Evolutionary conservation across 176 grass and related monocot genomes (phyloP).

Genomic region (Avena insularis): DNA sequence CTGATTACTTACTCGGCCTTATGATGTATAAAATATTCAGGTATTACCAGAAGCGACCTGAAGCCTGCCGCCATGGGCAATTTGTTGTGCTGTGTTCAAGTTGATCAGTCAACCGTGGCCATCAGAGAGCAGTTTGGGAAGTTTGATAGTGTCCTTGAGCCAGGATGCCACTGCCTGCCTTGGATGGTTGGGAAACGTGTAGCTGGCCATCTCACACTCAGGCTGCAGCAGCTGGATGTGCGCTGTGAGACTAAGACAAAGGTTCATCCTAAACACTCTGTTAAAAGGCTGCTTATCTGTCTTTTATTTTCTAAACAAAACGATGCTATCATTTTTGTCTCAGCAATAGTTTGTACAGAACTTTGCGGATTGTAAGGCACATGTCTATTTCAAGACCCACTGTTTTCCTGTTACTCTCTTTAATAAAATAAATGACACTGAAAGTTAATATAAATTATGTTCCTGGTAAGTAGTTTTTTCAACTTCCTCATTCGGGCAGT

Average conservation of each 20-base stretch:
- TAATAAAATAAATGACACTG: not conserved
- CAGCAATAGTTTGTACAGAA: not conserved
- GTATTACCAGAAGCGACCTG: slow-evolving; percentile 17
- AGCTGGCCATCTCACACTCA: slow-evolving; percentile 58
- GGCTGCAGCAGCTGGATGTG: slow-evolving; percentile 71
- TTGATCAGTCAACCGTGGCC: slow-evolving; percentile 12
- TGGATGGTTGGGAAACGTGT: slow-evolving; percentile 40
- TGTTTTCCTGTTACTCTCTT: not conserved
- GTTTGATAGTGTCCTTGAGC: slow-evolving; percentile 55
- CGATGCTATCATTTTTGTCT: not conserved
- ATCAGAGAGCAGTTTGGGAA: slow-evolving; percentile 54
- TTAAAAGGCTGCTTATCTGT: not conserved
- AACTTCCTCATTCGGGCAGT: not conserved
- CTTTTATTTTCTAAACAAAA: not conserved
- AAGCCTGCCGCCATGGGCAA: slow-evolving; percentile 61
- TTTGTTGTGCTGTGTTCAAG: slow-evolving; percentile 68
- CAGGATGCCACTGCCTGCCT: slow-evolving; percentile 59
- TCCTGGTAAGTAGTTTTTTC: not conserved
- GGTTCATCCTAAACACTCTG: slow-evolving; percentile 36
- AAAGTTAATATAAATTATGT: not conserved
- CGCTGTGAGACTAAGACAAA: slow-evolving; percentile 75
- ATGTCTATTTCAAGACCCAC: not conserved
- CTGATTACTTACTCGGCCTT: slow-evolving; percentile 19
- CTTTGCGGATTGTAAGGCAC: slow-evolving; percentile 16
- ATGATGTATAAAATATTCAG: slow-evolving; percentile 43